Conservation (phyloP, 768 basidiomycete genomes). For the Paxillus ammoniavirescens region DNA sequence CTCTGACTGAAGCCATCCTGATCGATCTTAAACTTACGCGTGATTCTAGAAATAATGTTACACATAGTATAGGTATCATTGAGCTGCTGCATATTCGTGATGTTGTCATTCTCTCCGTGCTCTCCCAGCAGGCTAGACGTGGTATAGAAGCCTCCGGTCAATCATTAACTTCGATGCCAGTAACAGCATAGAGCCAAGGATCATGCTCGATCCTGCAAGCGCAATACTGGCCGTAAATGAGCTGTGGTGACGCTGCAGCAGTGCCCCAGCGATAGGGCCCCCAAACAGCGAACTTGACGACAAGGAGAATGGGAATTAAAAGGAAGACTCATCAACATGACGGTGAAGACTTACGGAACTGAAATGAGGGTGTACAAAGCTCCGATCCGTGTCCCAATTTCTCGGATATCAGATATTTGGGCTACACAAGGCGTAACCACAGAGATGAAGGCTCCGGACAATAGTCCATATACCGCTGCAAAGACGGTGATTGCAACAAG, state of each 20-base stretch:
- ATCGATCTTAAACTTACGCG: slow-evolving; percentile 1
- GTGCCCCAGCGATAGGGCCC: slow-evolving; percentile 59
- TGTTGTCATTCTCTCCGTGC: not conserved
- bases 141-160: slow-evolving; percentile 40
- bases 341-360: slow-evolving; percentile 57
- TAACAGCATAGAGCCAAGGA: slow-evolving; percentile 59
- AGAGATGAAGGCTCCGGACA: slow-evolving; percentile 67
- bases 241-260: slow-evolving; percentile 47
- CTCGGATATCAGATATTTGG: slow-evolving; percentile 57
- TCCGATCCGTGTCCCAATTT: slow-evolving; percentile 64
- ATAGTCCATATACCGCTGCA: slow-evolving; percentile 58
- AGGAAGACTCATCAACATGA: not conserved
- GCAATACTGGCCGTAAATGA: slow-evolving; percentile 51
- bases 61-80: slow-evolving; percentile 22
- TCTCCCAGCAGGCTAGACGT: slow-evolving; percentile 35
- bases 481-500: slow-evolving; percentile 47
- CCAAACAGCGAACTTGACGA: slow-evolving; percentile 55
- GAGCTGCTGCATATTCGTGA: slow-evolving; percentile 12
- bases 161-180: slow-evolving; percentile 48
- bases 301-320: not conserved
- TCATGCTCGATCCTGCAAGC: slow-evolving; percentile 57
- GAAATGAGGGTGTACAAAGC: slow-evolving; percentile 64
- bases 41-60: slow-evolving; percentile 23
- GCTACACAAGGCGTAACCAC: slow-evolving; percentile 67
- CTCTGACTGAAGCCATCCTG: not conserved